Base-by-base conservation (phyloP, 768 basidiomycete species). In the Megacollybia marginata region DNA sequence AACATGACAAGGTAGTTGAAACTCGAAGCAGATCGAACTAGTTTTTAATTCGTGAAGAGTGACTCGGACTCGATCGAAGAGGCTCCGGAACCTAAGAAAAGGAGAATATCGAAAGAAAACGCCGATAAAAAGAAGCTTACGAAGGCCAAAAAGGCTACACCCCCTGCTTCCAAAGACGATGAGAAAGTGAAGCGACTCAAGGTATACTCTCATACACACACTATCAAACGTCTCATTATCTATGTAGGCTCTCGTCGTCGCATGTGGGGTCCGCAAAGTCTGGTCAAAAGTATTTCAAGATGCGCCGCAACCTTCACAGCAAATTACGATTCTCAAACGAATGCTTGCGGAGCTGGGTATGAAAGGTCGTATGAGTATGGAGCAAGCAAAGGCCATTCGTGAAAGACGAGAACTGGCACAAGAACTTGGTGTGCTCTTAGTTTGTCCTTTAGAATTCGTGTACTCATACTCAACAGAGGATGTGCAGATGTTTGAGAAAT, bases 331-430 rank as follows among this genome's bases (percentile, higher is more conserved):
- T 36, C 71, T 92, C 33, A 80, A 77, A 49, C 69, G 75, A 50
- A 82, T 86, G 11, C 71, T 92, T 8, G 59, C 69, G 20, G 85
- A 83, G 4, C 71, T 92, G 31, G 91, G 91, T 1, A 94, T 93
- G 89, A 78, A 71, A 0, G 87, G 88, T 1, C 76, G 84, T 19
- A 69, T 83, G 59, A 92, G 80, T 52, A 57, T 90, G 58, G 90
- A 89, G 48, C 85, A 93, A 65, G 92, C 92, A 4, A 88, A 79
- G 56, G 68, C 71, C 3, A 85, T 94, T 56, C 85, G 75, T 52
- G 78, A 72, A 62, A 78, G 78, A 59, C 71, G 90, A 42, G 93
- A 93, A 61, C 62, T 91, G 6, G 84, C 78, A 19, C 72, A 88
- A 52, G 90, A 93, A 59, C 72, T 92, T 16, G 76, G 91, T 93